Conservation (phyloP, 345 rosid species). For the Streptanthus diversifolius region DNA sequence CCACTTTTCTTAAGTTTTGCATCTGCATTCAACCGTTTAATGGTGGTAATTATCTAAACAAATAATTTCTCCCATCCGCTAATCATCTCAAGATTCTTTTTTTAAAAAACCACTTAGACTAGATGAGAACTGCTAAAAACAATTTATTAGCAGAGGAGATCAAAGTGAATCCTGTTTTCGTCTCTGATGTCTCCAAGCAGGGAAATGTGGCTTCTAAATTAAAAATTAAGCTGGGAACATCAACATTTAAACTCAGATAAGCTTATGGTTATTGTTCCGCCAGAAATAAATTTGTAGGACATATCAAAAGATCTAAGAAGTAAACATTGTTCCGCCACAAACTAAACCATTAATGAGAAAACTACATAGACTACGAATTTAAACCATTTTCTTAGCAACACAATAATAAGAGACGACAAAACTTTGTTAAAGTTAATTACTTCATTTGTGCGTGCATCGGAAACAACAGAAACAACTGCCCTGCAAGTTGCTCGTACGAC, state of each 20-base stretch:
- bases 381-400: neutral
- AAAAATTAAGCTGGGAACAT: conserved; percentile 8
- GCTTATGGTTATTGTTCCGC: neutral
- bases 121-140: neutral
- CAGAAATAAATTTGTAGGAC: neutral
- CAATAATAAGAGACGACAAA: conserved; percentile 29
- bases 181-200: conserved; percentile 3
- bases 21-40: neutral
- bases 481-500: conserved; percentile 87
- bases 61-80: neutral
- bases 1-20: neutral
- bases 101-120: neutral
- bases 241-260: conserved; percentile 9
- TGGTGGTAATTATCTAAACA: neutral
- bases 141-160: neutral
- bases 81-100: neutral
- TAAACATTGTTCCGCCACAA: neutral
- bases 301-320: conserved; percentile 1
- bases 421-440: conserved; percentile 69
- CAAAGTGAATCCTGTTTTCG: neutral
- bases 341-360: neutral
- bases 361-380: neutral
- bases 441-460: conserved; percentile 97
- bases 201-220: conserved; percentile 11
- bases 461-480: conserved; percentile 84